phyloP scores from a whole-genome alignment of 2,329 filamentous ascomycete species.

The Xylariaceae sp. region DNA sequence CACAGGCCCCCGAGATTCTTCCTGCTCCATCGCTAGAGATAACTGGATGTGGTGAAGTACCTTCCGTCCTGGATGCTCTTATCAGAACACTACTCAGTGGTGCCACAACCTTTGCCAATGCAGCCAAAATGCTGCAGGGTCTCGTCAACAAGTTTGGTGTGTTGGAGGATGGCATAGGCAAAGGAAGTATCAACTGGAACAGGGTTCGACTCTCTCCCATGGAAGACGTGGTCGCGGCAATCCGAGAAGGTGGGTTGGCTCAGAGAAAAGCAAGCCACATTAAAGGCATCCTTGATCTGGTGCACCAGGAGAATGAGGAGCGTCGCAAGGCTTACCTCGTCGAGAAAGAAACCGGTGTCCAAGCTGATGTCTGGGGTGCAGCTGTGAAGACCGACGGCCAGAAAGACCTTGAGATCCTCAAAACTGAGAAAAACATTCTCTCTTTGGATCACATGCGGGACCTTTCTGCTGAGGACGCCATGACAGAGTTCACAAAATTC shows the following conservation, averaged over 20 bases:
- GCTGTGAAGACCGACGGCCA: conserved; percentile 37
- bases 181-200: conserved; percentile 73
- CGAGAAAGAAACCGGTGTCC: conserved; percentile 35
- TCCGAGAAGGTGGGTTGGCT: conserved; percentile 66
- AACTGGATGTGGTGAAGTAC: conserved; percentile 61
- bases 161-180: conserved; percentile 57
- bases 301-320: conserved; percentile 61
- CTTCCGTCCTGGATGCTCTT: conserved; percentile 49
- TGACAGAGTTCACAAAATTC: conserved; percentile 45
- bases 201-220: conserved; percentile 57
- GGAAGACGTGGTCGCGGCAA: conserved; percentile 62
- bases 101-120: conserved; percentile 45
- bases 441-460: conserved; percentile 48
- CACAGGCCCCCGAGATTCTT: conserved; percentile 55
- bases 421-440: conserved; percentile 54
- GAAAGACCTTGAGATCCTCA: conserved; percentile 54
- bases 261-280: conserved; percentile 69
- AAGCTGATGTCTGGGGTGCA: conserved; percentile 39
- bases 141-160: conserved; percentile 62
- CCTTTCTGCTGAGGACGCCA: conserved; percentile 41
- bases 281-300: conserved; percentile 68
- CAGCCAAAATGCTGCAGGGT: conserved; percentile 61
- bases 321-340: conserved; percentile 39
- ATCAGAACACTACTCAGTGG: conserved; percentile 50
- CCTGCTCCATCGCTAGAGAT: conserved; percentile 66